A percentile compares a stretch with the other conserved stretches of the same genome.
Evolutionary conservation across 805 yeast species (phyloP).

Genomic region (Diddensiella caesifluorescens): DNA sequence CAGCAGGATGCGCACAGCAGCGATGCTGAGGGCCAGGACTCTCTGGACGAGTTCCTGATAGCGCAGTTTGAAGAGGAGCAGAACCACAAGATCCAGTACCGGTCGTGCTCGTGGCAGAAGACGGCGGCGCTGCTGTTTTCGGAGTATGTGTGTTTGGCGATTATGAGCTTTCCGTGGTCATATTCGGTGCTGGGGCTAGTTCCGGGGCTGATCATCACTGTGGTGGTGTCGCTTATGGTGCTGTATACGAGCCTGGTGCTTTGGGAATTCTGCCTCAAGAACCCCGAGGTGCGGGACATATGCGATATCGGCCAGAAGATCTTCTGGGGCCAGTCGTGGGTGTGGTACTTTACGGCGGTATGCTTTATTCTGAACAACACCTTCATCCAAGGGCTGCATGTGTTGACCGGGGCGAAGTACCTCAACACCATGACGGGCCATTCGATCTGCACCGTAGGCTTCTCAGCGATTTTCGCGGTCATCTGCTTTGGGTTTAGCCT

Average conservation of each 20-base stretch:
- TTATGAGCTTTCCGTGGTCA: conserved; percentile 64
- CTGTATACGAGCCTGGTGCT: conserved; percentile 53
- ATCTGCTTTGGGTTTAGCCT: conserved; percentile 48
- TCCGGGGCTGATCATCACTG: conserved; percentile 52
- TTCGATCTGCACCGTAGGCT: conserved; percentile 48
- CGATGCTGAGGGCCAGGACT: conserved; percentile 8
- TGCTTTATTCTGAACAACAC: conserved; percentile 52
- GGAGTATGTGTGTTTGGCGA: conserved; percentile 57
- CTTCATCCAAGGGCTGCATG: conserved; percentile 55
- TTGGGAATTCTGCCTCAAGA: conserved; percentile 48
- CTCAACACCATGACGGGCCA: conserved; percentile 50
- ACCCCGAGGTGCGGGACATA: conserved; percentile 48
- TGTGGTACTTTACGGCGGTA: conserved; percentile 53
- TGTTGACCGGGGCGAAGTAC: conserved; percentile 54
- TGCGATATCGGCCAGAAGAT: conserved; percentile 57
- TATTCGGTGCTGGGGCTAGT: conserved; percentile 54
- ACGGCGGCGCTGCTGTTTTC: conserved; percentile 56
- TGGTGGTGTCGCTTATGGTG: conserved; percentile 45
- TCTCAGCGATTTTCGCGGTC: conserved; percentile 44
- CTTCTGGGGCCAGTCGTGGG: conserved; percentile 46
- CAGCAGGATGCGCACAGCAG: conserved; percentile 4
- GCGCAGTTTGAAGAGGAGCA: conserved; percentile 17
- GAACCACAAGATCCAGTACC: conserved; percentile 38
- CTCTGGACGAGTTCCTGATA: conserved; percentile 15
- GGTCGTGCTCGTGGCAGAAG: conserved; percentile 52